Conservation (phyloP, 192 early-diverging fungal species). For the Podila minutissima region DNA sequence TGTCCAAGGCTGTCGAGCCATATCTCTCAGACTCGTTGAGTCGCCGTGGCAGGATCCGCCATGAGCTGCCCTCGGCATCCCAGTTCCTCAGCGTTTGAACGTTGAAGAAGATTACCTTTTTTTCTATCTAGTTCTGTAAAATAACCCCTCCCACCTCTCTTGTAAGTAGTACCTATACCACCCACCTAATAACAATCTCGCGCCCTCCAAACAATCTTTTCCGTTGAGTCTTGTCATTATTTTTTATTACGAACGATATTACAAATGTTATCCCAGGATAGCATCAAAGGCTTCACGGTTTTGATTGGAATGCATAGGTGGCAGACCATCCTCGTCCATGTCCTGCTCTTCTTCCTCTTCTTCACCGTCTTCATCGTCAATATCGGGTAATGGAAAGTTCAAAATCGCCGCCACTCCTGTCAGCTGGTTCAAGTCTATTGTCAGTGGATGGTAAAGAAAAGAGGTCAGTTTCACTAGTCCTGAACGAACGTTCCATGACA, state of each 20-base stretch:
- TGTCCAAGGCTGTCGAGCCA: slow-evolving; percentile 46
- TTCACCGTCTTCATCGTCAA: slow-evolving; percentile 75
- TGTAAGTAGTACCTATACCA: neutral
- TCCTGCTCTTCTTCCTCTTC: slow-evolving; percentile 39
- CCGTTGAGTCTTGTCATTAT: neutral
- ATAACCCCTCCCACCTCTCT: neutral
- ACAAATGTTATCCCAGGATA: slow-evolving; percentile 22
- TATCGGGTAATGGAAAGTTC: slow-evolving; percentile 89
- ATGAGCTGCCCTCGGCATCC: slow-evolving; percentile 11
- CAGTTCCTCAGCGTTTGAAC: slow-evolving; percentile 29
- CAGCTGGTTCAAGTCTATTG: slow-evolving; percentile 88
- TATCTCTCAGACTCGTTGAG: slow-evolving; percentile 48
- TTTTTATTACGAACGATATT: neutral
- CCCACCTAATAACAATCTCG: neutral
- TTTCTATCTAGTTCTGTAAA: neutral
- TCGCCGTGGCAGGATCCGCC: slow-evolving; percentile 34
- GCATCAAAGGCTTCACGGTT: slow-evolving; percentile 34
- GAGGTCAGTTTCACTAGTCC: neutral
- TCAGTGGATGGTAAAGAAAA: slow-evolving; percentile 2
- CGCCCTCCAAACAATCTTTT: neutral
- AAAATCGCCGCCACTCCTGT: slow-evolving; percentile 96
- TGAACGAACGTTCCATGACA: neutral
- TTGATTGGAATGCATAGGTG: slow-evolving; percentile 39
- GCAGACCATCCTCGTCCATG: slow-evolving; percentile 21
- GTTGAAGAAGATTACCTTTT: neutral